Conservation (phyloP, 2,329 filamentous ascomycete genomes). For the Calonectria hawksworthii region DNA sequence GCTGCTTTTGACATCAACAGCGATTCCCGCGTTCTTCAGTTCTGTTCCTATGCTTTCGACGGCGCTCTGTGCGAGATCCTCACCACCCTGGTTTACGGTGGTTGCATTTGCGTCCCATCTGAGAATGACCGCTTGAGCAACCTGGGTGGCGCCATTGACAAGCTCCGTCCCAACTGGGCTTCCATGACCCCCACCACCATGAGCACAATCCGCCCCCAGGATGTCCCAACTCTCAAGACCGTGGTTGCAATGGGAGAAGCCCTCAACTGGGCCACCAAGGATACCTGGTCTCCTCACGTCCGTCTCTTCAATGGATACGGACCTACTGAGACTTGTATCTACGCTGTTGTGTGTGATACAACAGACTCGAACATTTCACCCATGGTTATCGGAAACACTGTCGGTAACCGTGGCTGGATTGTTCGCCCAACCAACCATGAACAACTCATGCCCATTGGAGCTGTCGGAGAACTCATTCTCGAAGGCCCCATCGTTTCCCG, state of each 20-base stretch:
- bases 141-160: background rate
- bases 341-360: background rate
- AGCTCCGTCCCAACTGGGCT: background rate
- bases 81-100: background rate
- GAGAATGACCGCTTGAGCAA: background rate
- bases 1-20: background rate
- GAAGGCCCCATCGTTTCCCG: conserved; percentile 3
- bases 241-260: background rate
- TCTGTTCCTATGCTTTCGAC: background rate
- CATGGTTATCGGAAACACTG: background rate
- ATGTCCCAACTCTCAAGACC: background rate
- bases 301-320: conserved; percentile 1
- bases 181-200: background rate
- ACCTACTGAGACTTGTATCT: conserved; percentile 1
- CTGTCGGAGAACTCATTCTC: background rate
- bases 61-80: conserved; percentile 1
- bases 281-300: background rate
- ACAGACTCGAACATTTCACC: background rate
- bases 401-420: background rate
- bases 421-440: background rate
- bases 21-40: background rate
- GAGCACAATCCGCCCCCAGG: background rate
- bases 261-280: conserved; percentile 2
- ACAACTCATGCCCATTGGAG: background rate
- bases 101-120: conserved; percentile 1